Evolutionary conservation across 768 basidiomycete genomes (phyloP), one percentile per base, ranked within the genome.

Genomic region (Pisolithus tinctorius): DNA sequence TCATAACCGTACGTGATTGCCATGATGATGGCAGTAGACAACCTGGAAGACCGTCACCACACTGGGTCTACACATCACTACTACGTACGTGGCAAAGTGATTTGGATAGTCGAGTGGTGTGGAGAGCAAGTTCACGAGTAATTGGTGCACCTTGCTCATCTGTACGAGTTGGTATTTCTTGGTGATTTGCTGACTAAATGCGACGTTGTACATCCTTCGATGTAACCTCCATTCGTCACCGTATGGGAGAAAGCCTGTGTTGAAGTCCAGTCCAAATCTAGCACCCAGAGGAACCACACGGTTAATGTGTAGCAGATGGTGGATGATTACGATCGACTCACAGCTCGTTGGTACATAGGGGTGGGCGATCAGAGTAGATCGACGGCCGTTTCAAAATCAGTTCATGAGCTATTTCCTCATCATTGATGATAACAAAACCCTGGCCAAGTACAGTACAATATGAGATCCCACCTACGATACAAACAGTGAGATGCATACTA

Each of bases 351-450:
- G 54, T 56, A 0, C 60, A 57, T 38, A 65, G 49, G 43, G 46
- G 47, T 1, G 82, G 81, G 6, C 81, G 74, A 61, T 77, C 73
- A 8, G 79, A 79, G 55, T 80, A 79, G 30, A 75, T 70, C 10
- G 62, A 60, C 2, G 76, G 73, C 9, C 76, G 71, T 44, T 68
- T 66, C 43, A 79, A 76, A 34, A 82, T 64, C 3, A 82, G 67
- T 38, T 79, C 78, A 20, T 64, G 54, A 1, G 69, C 72, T 13
- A 67, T 70, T 48, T 71, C 69, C 23, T 60, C 61, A 13, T 70
- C 67, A 58, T 77, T 81, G 34, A 82, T 58, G 48, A 81, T 60
- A 26, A 82, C 62, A 16, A 73, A 68, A 14, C 64, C 66, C 39
- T 69, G 67, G 49, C 74, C 78, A 57, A 77, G 72, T n/a, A 77